These are phyloP conservation scores for Straminergon stramineum DNA, from an alignment of 225 moss, liverwort and hornwort species.

Conservation along the genomic window DNA sequence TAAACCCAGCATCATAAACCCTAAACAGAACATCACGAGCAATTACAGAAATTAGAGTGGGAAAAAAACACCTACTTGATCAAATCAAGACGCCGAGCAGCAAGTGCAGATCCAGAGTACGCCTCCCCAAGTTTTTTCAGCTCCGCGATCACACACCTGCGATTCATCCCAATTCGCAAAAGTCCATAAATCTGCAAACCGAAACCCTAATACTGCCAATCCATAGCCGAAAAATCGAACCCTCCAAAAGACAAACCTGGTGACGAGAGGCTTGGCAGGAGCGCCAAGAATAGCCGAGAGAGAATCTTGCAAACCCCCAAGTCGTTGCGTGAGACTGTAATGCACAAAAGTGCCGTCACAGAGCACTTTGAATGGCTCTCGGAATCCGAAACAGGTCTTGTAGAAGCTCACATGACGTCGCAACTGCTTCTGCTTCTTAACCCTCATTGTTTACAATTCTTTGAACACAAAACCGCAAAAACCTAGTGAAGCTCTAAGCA, in stretches of 20 bases:
- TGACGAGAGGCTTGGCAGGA: conserved; percentile 60
- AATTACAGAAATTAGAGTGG: not conserved
- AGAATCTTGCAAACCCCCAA: conserved; percentile 57
- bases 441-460: conserved; percentile 40
- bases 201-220: not conserved
- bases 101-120: conserved; percentile 72
- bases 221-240: not conserved
- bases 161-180: not conserved
- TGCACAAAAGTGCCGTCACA: conserved; percentile 97
- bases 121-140: conserved; percentile 77
- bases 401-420: conserved; percentile 75
- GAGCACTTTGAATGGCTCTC: conserved; percentile 88
- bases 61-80: conserved; percentile 34
- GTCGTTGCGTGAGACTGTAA: conserved; percentile 39
- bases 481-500: not conserved
- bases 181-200: not conserved
- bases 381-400: conserved; percentile 85
- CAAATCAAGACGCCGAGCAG: conserved; percentile 77
- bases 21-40: not conserved
- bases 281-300: conserved; percentile 57
- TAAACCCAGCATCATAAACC: not conserved
- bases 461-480: not conserved
- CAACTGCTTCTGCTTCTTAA: conserved; percentile 90
- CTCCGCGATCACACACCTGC: conserved; percentile 80
- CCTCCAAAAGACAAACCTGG: conserved; percentile 35